Evolutionary conservation across 306 rosid genomes (phyloP), one percentile per base, ranked within the genome.

Genomic region (Quercus gilva): DNA sequence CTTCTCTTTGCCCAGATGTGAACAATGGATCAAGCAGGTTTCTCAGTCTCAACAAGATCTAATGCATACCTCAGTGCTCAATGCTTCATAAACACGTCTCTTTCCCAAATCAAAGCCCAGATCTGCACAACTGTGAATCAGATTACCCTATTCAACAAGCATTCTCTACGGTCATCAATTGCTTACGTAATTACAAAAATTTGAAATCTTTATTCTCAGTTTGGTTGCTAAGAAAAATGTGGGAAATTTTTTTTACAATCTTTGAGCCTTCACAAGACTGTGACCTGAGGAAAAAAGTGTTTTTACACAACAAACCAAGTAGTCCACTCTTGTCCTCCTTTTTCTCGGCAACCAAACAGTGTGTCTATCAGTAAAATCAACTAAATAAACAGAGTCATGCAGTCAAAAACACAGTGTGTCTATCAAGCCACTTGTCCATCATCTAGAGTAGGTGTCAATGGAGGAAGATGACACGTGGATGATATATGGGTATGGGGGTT

Each of bases 11-110:
- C 74, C 69, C 74, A 82, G 86, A 87, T 81, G 87, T 82, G 75
- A 79, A 70, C 74, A 69, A 84, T 81, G 68, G 82, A 75, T 84
- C 86, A 77, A 82, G 82, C 69, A 28, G 73, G 63, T 59, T 78
- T 41, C 69, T 65, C 75, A 80, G 69, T 65, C 79, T 87, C 87
- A 84, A 78, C 82, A 85, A 85, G 81, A 85, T 81, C 84, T 71
- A 81, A 81, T 76, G 83, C 98, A 89, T 90, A 29, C 68, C 74
- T 52, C 37, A 43, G 5, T 56, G 45, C 76, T 60, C 31, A 9
- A 7, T n/a, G 14, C 20, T 33, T 73, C 26, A 51, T 33, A 75
- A 74, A 28, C 78, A 84, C 71, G 59, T 63, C 64, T 64, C 35
- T 65, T 78, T 55, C 18, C 29, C 26, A 75, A 81, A 82, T 33